phyloP scores from a whole-genome alignment of 2,329 filamentous ascomycete species.

The Paracoccidioides brasiliensis region DNA sequence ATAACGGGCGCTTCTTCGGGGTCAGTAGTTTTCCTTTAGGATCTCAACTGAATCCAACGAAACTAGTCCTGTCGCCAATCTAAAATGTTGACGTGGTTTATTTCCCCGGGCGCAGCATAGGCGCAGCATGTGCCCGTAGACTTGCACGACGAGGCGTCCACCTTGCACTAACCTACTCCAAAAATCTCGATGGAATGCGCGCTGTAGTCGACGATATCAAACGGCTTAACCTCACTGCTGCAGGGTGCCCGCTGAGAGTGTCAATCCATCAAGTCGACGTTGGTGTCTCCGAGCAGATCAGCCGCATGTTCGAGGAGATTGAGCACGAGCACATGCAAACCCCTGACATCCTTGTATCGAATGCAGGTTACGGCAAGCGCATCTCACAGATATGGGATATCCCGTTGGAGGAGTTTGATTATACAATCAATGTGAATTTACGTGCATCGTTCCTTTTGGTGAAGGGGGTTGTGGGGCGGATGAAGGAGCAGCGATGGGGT shows the following conservation, averaged over 20 bases:
- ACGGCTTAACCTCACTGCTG: constrained; percentile 10
- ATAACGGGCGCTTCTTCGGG: constrained; percentile 50
- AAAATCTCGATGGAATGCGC: constrained; percentile 36
- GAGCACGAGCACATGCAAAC: constrained; percentile 38
- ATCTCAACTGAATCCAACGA: not conserved
- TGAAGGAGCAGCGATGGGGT: constrained; percentile 49
- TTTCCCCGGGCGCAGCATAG: constrained; percentile 37
- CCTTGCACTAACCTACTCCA: constrained; percentile 48
- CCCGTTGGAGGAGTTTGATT: constrained; percentile 50
- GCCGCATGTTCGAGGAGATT: constrained; percentile 43
- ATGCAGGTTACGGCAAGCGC: constrained; percentile 54
- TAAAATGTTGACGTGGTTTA: not conserved
- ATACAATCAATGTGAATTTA: constrained; percentile 49
- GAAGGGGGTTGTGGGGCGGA: constrained; percentile 47
- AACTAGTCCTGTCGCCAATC: not conserved
- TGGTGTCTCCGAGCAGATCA: constrained; percentile 39
- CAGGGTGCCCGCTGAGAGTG: constrained; percentile 28
- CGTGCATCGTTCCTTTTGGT: constrained; percentile 49
- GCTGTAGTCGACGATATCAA: constrained; percentile 33
- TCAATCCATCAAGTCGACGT: constrained; percentile 48
- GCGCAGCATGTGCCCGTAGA: constrained; percentile 43
- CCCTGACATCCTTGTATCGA: constrained; percentile 52
- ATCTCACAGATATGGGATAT: constrained; percentile 46
- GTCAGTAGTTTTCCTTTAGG: constrained; percentile 25
- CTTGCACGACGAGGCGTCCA: constrained; percentile 41